Evolutionary conservation across 805 yeast genomes (phyloP).

Genomic region (Citeromyces nyonsensis): DNA sequence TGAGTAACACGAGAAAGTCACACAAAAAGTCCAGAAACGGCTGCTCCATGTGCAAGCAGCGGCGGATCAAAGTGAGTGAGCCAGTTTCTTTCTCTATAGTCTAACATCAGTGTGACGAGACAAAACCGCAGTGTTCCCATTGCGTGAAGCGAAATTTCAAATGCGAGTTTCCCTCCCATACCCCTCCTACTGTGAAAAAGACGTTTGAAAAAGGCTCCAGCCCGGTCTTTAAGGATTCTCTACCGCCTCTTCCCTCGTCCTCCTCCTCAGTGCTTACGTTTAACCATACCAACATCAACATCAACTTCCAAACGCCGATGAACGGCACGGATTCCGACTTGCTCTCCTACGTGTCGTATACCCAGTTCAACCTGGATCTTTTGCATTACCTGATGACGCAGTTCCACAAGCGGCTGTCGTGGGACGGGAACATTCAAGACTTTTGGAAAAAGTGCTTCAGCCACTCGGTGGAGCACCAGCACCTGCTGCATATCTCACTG

Average conservation of each 20-base stretch:
- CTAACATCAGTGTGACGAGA: conserved; percentile 9
- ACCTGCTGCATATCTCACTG: conserved; percentile 8
- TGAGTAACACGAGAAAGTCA: conserved; percentile 5
- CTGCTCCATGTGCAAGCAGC: conserved; percentile 8
- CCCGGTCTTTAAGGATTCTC: neutral
- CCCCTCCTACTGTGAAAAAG: neutral
- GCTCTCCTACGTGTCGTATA: conserved; percentile 7
- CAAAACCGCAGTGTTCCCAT: conserved; percentile 8
- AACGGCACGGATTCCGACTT: conserved; percentile 6
- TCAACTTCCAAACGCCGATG: neutral
- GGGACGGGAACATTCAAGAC: conserved; percentile 5
- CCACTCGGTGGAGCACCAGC: conserved; percentile 6
- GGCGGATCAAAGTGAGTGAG: conserved; percentile 11
- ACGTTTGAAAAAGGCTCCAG: neutral
- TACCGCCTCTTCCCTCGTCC: neutral
- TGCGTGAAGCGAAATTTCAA: conserved; percentile 8
- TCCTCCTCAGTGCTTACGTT: neutral
- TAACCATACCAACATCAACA: neutral
- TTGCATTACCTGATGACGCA: conserved; percentile 6
- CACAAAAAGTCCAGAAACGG: conserved; percentile 12
- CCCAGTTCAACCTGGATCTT: conserved; percentile 6
- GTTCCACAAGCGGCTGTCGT: conserved; percentile 7
- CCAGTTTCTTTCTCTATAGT: neutral
- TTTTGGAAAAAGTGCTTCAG: conserved; percentile 5
- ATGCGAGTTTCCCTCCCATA: conserved; percentile 6